Evolutionary conservation across 768 basidiomycete species (phyloP).

Genomic region (Tubosaeta brunneosetosa): DNA sequence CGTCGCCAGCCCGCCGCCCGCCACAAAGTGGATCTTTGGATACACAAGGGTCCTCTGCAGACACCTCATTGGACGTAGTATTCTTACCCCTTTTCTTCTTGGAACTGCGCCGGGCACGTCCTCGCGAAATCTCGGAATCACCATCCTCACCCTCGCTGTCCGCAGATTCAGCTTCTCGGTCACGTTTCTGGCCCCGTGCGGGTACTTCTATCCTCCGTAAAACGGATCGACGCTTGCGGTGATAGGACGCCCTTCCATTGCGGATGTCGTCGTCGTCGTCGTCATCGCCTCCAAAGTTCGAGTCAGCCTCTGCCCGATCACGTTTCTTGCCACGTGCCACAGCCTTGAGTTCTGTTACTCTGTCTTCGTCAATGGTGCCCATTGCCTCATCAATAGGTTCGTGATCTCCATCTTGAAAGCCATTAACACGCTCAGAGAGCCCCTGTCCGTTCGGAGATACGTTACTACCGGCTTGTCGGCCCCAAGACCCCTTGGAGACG

Average conservation of each 20-base stretch:
- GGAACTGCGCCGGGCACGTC: conserved; percentile 9
- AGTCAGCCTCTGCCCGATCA: conserved; percentile 68
- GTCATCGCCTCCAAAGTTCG: conserved; percentile 61
- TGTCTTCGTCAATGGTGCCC: conserved; percentile 41
- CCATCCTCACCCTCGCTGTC: conserved; percentile 29
- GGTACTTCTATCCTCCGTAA: conserved; percentile 45
- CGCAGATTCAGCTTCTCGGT: conserved; percentile 49
- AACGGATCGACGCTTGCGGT: conserved; percentile 55
- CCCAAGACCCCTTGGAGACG: conserved; percentile 48
- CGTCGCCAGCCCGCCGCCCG: conserved; percentile 61
- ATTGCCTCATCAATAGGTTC: conserved; percentile 31
- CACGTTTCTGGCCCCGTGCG: conserved; percentile 61
- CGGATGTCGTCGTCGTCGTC: conserved; percentile 36
- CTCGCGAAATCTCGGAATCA: conserved; percentile 9
- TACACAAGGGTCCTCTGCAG: conserved; percentile 43
- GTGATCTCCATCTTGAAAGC: conserved; percentile 51
- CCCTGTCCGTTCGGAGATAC: conserved; percentile 37
- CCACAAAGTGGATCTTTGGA: conserved; percentile 51
- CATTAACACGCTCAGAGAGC: conserved; percentile 30
- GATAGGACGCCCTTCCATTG: conserved; percentile 41
- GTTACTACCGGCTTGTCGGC: conserved; percentile 40
- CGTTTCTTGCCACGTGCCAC: conserved; percentile 61
- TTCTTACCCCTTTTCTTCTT: conserved; percentile 57
- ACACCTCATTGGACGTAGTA: conserved; percentile 39
- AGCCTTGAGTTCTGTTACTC: conserved; percentile 35